Percentiles rank a stretch among this genome's conserved stretches.
phyloP scores from a whole-genome alignment of 176 grass and related monocot genomes.

The Panicum miliaceum region DNA sequence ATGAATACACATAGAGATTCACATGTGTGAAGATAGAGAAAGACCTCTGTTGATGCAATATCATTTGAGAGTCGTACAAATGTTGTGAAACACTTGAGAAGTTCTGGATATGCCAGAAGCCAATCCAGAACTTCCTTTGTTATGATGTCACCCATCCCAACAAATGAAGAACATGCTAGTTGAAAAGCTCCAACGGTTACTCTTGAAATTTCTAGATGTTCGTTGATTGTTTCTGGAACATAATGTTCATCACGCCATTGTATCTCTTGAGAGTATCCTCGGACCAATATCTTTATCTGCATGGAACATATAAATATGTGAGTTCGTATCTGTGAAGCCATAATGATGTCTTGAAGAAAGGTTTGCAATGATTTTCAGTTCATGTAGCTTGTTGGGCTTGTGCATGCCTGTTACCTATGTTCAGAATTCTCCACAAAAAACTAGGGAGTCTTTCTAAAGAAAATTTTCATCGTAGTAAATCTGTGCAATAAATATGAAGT shows the following conservation, averaged over 20 bases:
- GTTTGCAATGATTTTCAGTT: too few relatives aligned
- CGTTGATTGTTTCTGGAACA: slow-evolving; percentile 12
- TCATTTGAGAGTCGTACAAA: slow-evolving; percentile 24
- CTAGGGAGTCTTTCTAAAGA: too few relatives aligned
- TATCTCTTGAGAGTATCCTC: not conserved
- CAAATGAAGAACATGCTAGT: not conserved
- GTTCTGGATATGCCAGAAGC: slow-evolving; percentile 12
- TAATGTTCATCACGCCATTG: slow-evolving; percentile 29
- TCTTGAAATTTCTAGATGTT: slow-evolving; percentile 24
- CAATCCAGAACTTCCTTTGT: slow-evolving; percentile 1
- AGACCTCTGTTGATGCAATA: slow-evolving; percentile 29
- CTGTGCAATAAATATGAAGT: too few relatives aligned
- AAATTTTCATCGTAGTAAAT: too few relatives aligned
- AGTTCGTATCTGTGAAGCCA: too few relatives aligned
- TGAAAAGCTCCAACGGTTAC: not conserved
- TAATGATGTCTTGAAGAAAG: too few relatives aligned
- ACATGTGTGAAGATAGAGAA: not conserved
- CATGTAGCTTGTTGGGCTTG: too few relatives aligned
- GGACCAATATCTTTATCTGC: too few relatives aligned
- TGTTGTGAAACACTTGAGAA: not conserved
- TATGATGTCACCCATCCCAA: slow-evolving; percentile 16
- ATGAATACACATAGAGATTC: not conserved
- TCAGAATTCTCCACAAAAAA: too few relatives aligned
- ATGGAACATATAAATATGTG: too few relatives aligned
- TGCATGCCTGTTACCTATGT: too few relatives aligned